Evolutionary conservation across 768 basidiomycete genomes (phyloP).

Genomic region (Hydnomerulius pinastri): DNA sequence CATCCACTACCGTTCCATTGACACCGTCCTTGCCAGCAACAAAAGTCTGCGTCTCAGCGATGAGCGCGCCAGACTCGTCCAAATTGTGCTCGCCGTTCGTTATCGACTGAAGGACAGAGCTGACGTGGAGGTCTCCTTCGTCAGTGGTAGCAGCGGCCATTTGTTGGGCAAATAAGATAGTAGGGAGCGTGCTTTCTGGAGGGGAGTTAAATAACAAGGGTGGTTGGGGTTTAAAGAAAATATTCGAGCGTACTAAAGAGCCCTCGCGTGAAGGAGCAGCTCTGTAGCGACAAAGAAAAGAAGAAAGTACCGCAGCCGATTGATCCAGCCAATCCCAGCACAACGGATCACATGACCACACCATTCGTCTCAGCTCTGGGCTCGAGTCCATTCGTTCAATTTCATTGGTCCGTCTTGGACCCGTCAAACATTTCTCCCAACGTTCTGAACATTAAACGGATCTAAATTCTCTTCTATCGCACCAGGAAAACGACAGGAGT

Average conservation of each 20-base stretch:
- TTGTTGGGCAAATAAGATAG: constrained; percentile 6
- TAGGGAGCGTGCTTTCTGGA: constrained; percentile 9
- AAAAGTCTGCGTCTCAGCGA: not conserved
- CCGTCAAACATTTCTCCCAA: not conserved
- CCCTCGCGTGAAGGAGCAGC: not conserved
- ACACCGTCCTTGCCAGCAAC: not conserved
- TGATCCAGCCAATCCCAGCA: not conserved
- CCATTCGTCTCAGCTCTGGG: too few relatives aligned
- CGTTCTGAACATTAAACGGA: constrained; percentile 19
- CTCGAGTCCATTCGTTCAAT: too few relatives aligned
- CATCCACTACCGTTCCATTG: too few relatives aligned
- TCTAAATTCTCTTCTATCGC: constrained; percentile 21
- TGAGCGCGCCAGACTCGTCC: not conserved
- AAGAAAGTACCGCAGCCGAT: constrained; percentile 1
- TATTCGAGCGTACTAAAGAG: not conserved
- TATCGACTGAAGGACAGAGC: constrained; percentile 5
- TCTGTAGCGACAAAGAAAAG: constrained; percentile 6
- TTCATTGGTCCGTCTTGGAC: not conserved
- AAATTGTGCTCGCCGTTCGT: constrained; percentile 2
- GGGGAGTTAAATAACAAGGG: not conserved
- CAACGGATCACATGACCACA: too few relatives aligned
- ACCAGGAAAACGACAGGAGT: constrained; percentile 1
- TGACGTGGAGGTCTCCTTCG: not conserved
- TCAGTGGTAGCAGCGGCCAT: constrained; percentile 5
- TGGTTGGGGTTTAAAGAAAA: not conserved